These are phyloP conservation scores for Dujonia santamariae DNA, from an alignment of 1,139 yeast genomes.

Conservation along the genomic window DNA sequence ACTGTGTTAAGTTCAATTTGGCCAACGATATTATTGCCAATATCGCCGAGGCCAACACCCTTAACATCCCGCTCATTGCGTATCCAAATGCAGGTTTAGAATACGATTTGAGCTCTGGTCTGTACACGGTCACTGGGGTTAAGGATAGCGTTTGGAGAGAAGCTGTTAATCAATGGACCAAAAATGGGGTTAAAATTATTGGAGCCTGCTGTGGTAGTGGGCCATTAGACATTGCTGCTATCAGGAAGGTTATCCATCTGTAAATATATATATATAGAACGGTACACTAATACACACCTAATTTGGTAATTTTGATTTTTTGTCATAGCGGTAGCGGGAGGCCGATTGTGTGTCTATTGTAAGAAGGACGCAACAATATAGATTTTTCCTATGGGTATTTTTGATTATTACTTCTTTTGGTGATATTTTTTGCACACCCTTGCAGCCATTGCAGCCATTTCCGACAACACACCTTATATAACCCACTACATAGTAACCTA, in stretches of 20 bases:
- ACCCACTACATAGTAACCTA: no score
- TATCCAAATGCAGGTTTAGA: slow-evolving; percentile 42
- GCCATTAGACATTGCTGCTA: slow-evolving; percentile 35
- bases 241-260: slow-evolving; percentile 3
- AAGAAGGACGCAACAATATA: no score
- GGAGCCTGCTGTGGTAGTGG: slow-evolving; percentile 64
- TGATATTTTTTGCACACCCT: no score
- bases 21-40: slow-evolving; percentile 19
- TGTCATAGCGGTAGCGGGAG: no score
- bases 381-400: no score
- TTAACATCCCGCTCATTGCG: slow-evolving; percentile 21
- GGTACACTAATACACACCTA: no score
- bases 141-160: slow-evolving; percentile 25
- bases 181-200: slow-evolving; percentile 31
- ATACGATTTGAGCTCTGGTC: slow-evolving; percentile 15
- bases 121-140: slow-evolving; percentile 11
- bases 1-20: slow-evolving; percentile 31
- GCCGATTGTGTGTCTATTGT: no score
- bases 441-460: no score
- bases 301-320: no score
- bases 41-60: slow-evolving; percentile 13
- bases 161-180: slow-evolving; percentile 31
- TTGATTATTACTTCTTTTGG: no score
- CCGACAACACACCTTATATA: no score
- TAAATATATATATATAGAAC: not conserved